Evolutionary conservation across 2,329 filamentous ascomycete genomes (phyloP).

Genomic region (Sarocladium strictum): DNA sequence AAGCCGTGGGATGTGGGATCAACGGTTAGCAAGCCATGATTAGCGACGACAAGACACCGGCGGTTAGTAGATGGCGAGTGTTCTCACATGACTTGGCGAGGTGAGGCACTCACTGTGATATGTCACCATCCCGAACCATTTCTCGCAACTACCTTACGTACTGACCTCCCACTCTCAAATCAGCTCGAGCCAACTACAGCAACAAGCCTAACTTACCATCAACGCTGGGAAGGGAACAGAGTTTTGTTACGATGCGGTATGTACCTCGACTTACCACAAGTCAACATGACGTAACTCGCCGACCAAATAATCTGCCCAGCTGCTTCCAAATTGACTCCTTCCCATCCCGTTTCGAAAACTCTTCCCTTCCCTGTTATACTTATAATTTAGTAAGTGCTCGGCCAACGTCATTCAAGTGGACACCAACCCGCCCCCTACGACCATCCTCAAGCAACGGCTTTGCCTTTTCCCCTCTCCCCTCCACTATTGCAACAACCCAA

Average conservation of each 20-base stretch:
- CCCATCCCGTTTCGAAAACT: background rate
- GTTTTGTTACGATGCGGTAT: too few species aligned
- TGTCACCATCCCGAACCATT: too few species aligned
- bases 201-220: too few species aligned
- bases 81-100: too few species aligned
- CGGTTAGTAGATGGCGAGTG: too few species aligned
- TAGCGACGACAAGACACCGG: too few species aligned
- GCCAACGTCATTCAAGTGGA: conserved; percentile 3
- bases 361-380: background rate
- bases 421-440: background rate
- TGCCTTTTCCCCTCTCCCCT: background rate
- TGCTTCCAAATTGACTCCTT: background rate
- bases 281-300: background rate
- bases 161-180: too few species aligned
- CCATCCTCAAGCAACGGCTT: background rate
- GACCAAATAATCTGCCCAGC: background rate
- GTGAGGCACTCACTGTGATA: too few species aligned
- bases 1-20: background rate
- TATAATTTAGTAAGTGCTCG: conserved; percentile 1
- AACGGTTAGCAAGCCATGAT: background rate
- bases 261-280: too few species aligned
- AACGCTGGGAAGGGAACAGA: too few species aligned
- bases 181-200: too few species aligned
- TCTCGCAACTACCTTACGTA: too few species aligned
- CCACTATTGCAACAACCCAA: background rate